phyloP scores from a whole-genome alignment of 805 yeast species.

The Kodamaea kakaduensis region DNA sequence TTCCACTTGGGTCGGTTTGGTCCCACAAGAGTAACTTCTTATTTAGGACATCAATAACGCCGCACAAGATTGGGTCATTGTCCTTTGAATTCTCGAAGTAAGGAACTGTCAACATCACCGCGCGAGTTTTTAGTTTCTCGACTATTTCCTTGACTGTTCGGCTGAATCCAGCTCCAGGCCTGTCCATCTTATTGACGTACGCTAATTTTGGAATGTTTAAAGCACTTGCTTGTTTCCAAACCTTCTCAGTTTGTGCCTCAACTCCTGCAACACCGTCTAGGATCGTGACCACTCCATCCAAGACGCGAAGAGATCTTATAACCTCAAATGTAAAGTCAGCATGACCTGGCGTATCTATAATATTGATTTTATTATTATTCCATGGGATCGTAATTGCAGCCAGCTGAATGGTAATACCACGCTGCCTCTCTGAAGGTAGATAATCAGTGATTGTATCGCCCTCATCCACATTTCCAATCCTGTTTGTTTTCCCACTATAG shows the following conservation, averaged over 20 bases:
- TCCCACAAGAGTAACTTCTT: constrained; percentile 57
- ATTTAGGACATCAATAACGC: constrained; percentile 73
- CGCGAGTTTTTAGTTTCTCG: constrained; percentile 67
- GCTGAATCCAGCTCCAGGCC: constrained; percentile 93
- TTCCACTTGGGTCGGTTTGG: constrained; percentile 43
- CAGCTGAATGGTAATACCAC: constrained; percentile 95
- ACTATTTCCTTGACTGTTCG: constrained; percentile 84
- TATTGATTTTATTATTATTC: constrained; percentile 71
- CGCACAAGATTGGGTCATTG: constrained; percentile 49
- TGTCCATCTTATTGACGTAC: constrained; percentile 92
- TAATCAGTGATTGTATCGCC: constrained; percentile 97
- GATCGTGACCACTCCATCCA: constrained; percentile 92
- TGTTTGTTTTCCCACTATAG: constrained; percentile 72
- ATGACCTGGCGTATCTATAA: constrained; percentile 97
- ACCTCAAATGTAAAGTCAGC: constrained; percentile 97
- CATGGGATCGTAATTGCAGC: constrained; percentile 93
- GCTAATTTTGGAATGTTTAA: constrained; percentile 70
- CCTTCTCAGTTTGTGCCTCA: constrained; percentile 96
- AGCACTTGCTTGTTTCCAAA: constrained; percentile 81
- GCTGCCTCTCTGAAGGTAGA: constrained; percentile 79
- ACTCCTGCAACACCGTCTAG: constrained; percentile 97
- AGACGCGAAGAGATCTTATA: constrained; percentile 77
- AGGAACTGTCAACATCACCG: constrained; percentile 75
- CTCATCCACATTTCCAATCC: constrained; percentile 91
- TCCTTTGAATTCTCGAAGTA: constrained; percentile 41